Base-by-base conservation (phyloP, 805 yeast genomes). In the Candida maesae region DNA sequence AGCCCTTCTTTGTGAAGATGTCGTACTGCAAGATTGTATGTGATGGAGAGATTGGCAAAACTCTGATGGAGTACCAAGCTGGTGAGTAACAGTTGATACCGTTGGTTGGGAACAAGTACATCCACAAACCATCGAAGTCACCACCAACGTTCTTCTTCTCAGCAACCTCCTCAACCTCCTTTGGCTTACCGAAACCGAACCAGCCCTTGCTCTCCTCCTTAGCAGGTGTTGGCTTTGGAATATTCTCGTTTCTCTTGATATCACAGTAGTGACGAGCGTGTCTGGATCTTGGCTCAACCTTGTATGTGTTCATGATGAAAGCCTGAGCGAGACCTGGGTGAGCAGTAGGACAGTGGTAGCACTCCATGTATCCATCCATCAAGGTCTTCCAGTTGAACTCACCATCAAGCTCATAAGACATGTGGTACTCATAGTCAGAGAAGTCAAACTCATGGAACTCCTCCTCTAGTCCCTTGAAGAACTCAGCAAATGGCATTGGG, bases 311-410 rank as follows among this genome's bases (percentile, higher is more conserved):
- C 81, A 78, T 78, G 50, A 63, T 70, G 63, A 78, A 78, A 11
- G 82, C 80, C 24, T 71, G 55, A 37, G 69, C 66, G 44, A 78
- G 63, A 15, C 82, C 82, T 5, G 82, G 82, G 50, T 78, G 84
- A 2, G 82, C 82, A 10, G 82, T 78, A 32, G 84, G 83, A 58
- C 83, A 78, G 57, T 78, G 84, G 61, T 78, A 78, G 51, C 83
- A 78, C 60, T 78, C 83, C 62, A 78, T 81, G 60, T 78, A 78
- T 8, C 84, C 82, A 51, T 78, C 83, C 81, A 78, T 76, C 45
- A 78, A 65, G 5, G 83, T 78, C 52, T 78, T 78, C 83, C 84
- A 78, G 63, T 78, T 78, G 65, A 78, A 78, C 52, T 73, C 64
- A 37, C 84, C 83, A 49, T 76, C 81, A 33, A 78, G 66, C 55